These are phyloP conservation scores for Coemansia sp. DNA, from an alignment of 192 early-diverging fungal genomes.

Conservation along the genomic window DNA sequence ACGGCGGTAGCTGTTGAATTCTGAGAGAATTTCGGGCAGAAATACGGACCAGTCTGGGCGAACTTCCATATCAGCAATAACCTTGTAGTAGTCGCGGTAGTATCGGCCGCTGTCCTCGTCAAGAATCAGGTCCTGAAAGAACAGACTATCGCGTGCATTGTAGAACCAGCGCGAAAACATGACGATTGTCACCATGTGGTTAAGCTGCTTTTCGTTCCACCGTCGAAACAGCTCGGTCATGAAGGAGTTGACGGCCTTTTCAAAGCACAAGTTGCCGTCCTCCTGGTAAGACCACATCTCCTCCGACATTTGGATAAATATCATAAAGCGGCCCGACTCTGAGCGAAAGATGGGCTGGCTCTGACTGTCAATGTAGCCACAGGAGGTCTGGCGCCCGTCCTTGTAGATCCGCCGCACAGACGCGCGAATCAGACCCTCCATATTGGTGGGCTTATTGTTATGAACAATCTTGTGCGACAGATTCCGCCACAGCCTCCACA, in stretches of 20 bases:
- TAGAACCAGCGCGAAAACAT: constrained; percentile 92
- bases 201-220: constrained; percentile 81
- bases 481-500: constrained; percentile 83
- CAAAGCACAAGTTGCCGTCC: constrained; percentile 94
- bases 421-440: constrained; percentile 71
- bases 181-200: constrained; percentile 95
- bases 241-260: constrained; percentile 88
- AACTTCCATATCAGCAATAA: constrained; percentile 86
- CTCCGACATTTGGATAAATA: constrained; percentile 94
- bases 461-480: constrained; percentile 75
- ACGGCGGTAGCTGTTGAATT: constrained; percentile 50
- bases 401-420: constrained; percentile 81
- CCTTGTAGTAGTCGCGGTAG: constrained; percentile 95
- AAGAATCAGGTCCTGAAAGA: constrained; percentile 52
- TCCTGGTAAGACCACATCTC: constrained; percentile 99
- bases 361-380: constrained; percentile 75
- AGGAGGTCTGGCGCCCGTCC: constrained; percentile 63
- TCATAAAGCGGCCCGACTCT: constrained; percentile 89
- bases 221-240: constrained; percentile 83
- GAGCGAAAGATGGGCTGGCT: constrained; percentile 91
- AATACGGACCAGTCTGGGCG: constrained; percentile 59
- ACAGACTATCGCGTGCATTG: constrained; percentile 51
- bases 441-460: constrained; percentile 71
- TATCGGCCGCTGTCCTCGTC: constrained; percentile 61
- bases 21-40: constrained; percentile 56